Evolutionary conservation across 202 grass and related monocot genomes (phyloP).

Genomic region (Cymbopogon flexuosus): DNA sequence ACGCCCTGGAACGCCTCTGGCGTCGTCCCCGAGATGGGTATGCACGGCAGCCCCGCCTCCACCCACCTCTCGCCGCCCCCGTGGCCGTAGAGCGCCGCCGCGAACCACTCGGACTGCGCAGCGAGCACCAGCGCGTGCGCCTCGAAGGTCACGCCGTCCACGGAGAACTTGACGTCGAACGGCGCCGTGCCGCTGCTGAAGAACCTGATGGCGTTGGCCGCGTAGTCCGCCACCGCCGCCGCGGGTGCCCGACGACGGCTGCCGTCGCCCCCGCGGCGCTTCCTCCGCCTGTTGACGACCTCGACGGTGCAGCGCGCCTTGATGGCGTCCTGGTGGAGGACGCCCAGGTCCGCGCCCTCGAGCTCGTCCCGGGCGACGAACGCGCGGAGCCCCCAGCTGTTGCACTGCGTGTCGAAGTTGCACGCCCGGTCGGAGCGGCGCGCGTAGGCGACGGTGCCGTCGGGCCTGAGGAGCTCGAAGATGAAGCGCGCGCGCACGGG

Average conservation of each 20-base stretch:
- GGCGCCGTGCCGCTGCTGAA: conserved; percentile 9
- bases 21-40: background rate
- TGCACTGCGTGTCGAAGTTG: conserved; percentile 18
- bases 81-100: conserved; percentile 31
- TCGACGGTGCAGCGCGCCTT: conserved; percentile 24
- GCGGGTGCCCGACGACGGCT: background rate
- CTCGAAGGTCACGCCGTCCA: conserved; percentile 11
- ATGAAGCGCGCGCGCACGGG: conserved; percentile 24
- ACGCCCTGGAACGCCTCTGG: conserved; percentile 33
- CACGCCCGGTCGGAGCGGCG: background rate
- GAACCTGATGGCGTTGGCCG: conserved; percentile 7
- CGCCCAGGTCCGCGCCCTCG: background rate
- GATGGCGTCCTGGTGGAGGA: conserved; percentile 29
- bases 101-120: conserved; percentile 42
- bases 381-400: conserved; percentile 31
- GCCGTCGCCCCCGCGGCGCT: background rate
- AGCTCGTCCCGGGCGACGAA: conserved; percentile 1
- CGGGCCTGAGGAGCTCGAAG: conserved; percentile 31
- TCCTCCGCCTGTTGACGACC: background rate
- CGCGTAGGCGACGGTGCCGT: conserved; percentile 14
- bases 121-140: conserved; percentile 45
- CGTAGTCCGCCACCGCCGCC: background rate
- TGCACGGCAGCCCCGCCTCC: background rate
- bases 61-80: background rate
- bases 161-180: conserved; percentile 38